Evolutionary conservation across 148 eudicot genomes (phyloP), one percentile per base, ranked within the genome.

Genomic region (Persicaria tinctoria): DNA sequence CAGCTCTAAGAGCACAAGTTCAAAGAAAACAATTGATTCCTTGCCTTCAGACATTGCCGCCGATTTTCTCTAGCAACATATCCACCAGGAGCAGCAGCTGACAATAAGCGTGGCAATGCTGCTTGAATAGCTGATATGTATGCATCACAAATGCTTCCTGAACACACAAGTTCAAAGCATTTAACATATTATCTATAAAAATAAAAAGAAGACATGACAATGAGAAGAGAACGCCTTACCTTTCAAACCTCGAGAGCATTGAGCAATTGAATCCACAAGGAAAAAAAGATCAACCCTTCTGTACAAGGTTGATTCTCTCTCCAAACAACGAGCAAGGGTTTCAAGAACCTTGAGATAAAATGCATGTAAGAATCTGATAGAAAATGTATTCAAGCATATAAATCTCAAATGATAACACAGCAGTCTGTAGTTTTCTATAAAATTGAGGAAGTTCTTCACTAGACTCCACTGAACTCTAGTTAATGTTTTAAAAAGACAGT

Each of bases 81-180:
- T 73, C 99, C 95, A 79, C 94, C 82, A 62, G 99, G 99, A 77
- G 99, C 99, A 83, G 99, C 99, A 87, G 97, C 95, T 69, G 84
- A 83, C 73, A 96, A 68, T 51, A 96, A 81, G 53, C 97, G 99
- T 23, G 84, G 87, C 83, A 96, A 86, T 38, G 84, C 77, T 69
- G 91, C 90, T 76, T 92, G 93, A 46, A 96, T 85, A 70, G 91
- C 91, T 54, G 97, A 88, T 41, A 85, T 86, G 79, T 89, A 96
- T 75, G 87, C 68, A 70, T 79, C 91, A 77, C 89, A 90, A 75
- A 79, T 83, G 48, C 85, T 89, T 74, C 97, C 99, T 92, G 79
- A 23, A 78, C 82, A 72, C 49, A 74, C 17, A 74, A 57, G 17
- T 49, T 70, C 72, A 73, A 23, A 23, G 51, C 16, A 59, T 20